phyloP scores from a whole-genome alignment of 2,329 filamentous ascomycete species.

The Ceratocystiopsis brevicomis region DNA sequence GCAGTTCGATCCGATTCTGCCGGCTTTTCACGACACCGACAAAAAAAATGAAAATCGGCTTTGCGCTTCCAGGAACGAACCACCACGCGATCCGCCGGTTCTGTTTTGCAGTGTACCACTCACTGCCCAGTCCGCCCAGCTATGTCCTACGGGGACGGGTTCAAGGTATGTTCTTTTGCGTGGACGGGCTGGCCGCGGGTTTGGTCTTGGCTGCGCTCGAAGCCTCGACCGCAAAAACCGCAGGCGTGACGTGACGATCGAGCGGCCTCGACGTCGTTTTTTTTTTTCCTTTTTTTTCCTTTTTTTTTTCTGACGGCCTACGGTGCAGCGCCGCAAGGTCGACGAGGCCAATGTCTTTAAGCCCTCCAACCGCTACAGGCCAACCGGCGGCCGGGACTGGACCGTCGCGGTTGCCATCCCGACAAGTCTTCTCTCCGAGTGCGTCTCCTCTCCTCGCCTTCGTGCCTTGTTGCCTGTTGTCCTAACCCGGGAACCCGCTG shows the following conservation, averaged over 20 bases:
- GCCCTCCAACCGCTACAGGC: conserved; percentile 49
- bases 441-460: conserved; percentile 12
- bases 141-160: conserved; percentile 11
- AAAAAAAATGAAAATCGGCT: conserved; percentile 1
- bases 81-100: too few species aligned
- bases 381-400: conserved; percentile 44
- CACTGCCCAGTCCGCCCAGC: neutral
- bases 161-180: conserved; percentile 6
- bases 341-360: conserved; percentile 31
- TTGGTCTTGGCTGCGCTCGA: too few species aligned
- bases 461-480: too few species aligned
- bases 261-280: too few species aligned
- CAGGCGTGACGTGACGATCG: too few species aligned
- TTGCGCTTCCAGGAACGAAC: too few species aligned
- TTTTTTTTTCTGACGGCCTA: neutral
- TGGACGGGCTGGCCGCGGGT: too few species aligned
- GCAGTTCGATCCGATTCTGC: conserved; percentile 9
- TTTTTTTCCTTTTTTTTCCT: too few species aligned
- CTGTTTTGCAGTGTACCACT: too few species aligned
- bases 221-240: too few species aligned
- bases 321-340: conserved; percentile 19
- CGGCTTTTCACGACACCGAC: conserved; percentile 5
- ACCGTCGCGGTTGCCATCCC: conserved; percentile 64
- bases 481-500: too few species aligned
- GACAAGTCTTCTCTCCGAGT: conserved; percentile 62